Percentiles rank a stretch among this genome's conserved stretches.
These are phyloP conservation scores for Suaeda aralocaspica DNA, from an alignment of 148 eudicot genomes.

Conservation along the genomic window DNA sequence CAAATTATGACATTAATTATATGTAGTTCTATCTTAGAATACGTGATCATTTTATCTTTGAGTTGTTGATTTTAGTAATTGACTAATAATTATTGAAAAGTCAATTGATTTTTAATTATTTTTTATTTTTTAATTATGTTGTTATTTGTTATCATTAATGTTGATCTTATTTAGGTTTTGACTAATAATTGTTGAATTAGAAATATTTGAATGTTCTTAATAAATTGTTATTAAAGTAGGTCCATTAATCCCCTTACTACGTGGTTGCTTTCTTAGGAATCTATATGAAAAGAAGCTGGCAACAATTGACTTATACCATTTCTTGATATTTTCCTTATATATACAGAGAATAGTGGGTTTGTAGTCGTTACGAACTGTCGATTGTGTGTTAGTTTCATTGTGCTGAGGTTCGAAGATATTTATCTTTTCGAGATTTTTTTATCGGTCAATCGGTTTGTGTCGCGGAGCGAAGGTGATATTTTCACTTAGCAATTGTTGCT, in stretches of 20 bases:
- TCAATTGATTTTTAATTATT: neutral
- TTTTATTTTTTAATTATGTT: no score
- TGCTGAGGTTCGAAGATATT: neutral
- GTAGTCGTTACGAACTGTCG: neutral
- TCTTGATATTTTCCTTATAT: neutral
- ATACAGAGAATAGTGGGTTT: neutral
- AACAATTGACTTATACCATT: slow-evolving; percentile 4
- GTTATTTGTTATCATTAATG: neutral
- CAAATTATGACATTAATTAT: neutral
- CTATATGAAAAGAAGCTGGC: neutral
- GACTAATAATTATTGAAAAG: neutral
- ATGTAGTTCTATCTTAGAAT: neutral
- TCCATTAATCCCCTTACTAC: neutral
- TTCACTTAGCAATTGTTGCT: neutral
- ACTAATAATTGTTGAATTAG: neutral
- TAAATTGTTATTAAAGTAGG: slow-evolving; percentile 6
- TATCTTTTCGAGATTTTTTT: neutral
- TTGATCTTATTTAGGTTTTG: neutral
- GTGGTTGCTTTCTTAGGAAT: neutral
- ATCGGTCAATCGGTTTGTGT: neutral
- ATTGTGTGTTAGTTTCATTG: neutral
- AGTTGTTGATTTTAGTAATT: neutral
- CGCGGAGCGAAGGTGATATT: neutral
- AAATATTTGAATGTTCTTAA: slow-evolving; percentile 11
- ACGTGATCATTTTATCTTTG: slow-evolving; percentile 11